phyloP scores from a whole-genome alignment of 1,284 basidiomycete genomes.

The Afroboletus lepidellus region DNA sequence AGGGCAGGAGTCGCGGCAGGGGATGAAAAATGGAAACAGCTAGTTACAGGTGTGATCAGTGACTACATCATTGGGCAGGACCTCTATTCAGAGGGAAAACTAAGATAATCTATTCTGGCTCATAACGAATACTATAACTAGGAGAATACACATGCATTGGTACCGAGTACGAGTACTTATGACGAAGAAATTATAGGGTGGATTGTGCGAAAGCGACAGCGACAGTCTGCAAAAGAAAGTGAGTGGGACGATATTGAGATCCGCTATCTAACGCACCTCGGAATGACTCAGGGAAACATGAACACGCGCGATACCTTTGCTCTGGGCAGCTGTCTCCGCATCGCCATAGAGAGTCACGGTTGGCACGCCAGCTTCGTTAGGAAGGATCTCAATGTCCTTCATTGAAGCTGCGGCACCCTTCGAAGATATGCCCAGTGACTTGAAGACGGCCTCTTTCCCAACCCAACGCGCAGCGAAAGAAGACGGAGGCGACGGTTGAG shows the following conservation, averaged over 20 bases:
- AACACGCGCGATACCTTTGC: constrained; percentile 74
- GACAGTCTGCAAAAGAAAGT: constrained; percentile 50
- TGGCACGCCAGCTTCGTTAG: constrained; percentile 68
- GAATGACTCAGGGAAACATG: constrained; percentile 91
- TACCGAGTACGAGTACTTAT: constrained; percentile 1
- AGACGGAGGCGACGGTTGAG: constrained; percentile 84
- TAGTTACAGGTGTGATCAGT: constrained; percentile 45
- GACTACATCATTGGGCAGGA: constrained; percentile 47
- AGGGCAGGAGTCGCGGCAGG: constrained; percentile 47
- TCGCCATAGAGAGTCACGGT: constrained; percentile 82
- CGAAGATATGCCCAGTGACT: constrained; percentile 88
- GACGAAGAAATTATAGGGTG: constrained; percentile 23
- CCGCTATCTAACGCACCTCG: constrained; percentile 53
- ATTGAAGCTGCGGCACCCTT: constrained; percentile 91
- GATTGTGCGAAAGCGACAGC: constrained; percentile 84
- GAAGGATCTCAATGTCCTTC: constrained; percentile 96
- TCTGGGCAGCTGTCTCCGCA: constrained; percentile 70
- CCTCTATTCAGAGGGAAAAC: background rate
- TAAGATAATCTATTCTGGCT: constrained; percentile 13
- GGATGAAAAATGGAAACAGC: constrained; percentile 37
- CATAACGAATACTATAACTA: constrained; percentile 1
- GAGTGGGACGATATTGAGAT: constrained; percentile 11
- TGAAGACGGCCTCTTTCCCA: constrained; percentile 98
- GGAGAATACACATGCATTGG: constrained; percentile 7
- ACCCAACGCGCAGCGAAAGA: constrained; percentile 97